Evolutionary conservation across 1,139 yeast species (phyloP).

Genomic region (Yamadazyma conglobata): DNA sequence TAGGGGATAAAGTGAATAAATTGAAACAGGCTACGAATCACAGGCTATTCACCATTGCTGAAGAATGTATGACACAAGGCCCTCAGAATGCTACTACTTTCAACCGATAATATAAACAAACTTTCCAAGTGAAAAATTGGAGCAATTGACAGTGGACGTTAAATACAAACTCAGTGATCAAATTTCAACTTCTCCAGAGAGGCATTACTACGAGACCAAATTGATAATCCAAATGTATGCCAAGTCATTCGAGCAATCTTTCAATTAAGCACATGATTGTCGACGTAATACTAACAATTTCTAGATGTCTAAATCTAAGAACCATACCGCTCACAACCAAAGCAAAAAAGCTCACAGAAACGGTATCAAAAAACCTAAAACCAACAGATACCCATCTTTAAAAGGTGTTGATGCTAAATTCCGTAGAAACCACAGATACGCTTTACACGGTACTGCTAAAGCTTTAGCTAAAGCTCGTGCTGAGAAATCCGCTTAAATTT

Average conservation of each 20-base stretch:
- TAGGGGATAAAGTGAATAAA: background rate
- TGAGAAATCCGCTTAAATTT: conserved; percentile 31
- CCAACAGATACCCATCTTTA: conserved; percentile 96
- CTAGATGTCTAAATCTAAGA: conserved; percentile 94
- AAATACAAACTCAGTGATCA: background rate
- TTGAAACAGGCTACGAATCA: too few relatives aligned
- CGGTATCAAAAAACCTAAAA: conserved; percentile 99
- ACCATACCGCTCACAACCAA: conserved; percentile 99
- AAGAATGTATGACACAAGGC: too few relatives aligned
- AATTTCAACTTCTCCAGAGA: too few relatives aligned
- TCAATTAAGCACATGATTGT: too few relatives aligned
- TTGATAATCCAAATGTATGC: too few relatives aligned
- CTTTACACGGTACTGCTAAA: conserved; percentile 96
- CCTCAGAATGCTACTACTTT: too few relatives aligned
- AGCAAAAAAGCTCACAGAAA: conserved; percentile 99
- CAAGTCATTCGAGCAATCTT: too few relatives aligned
- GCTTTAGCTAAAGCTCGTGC: conserved; percentile 80
- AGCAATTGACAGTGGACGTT: too few relatives aligned
- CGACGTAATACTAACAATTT: conserved; percentile 12
- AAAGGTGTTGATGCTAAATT: conserved; percentile 99
- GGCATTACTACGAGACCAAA: too few relatives aligned
- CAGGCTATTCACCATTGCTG: too few relatives aligned
- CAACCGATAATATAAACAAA: too few relatives aligned
- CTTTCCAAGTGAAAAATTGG: too few relatives aligned
- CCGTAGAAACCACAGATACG: conserved; percentile 99